Conservation (phyloP, 148 eudicot genomes). For the Talinum fruticosum region DNA sequence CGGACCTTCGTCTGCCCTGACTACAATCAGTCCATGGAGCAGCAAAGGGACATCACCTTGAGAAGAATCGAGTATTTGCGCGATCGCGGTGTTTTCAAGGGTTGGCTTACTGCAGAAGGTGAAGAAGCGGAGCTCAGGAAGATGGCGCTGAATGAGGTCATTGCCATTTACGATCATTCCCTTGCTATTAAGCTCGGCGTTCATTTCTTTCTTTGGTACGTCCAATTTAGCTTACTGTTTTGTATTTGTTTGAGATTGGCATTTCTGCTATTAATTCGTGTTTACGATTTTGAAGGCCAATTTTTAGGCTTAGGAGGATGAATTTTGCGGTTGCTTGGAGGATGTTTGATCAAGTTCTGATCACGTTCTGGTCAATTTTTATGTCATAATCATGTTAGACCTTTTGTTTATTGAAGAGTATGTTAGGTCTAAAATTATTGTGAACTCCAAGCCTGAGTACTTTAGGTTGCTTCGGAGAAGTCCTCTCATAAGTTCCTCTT, state of each 20-base stretch:
- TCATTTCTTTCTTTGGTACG: slow-evolving; percentile 80
- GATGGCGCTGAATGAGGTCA: slow-evolving; percentile 53
- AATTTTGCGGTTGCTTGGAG: too few relatives aligned
- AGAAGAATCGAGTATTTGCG: slow-evolving; percentile 49
- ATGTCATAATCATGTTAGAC: too few relatives aligned
- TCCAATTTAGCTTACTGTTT: neutral
- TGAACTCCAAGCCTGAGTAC: too few relatives aligned
- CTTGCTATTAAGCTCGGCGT: slow-evolving; percentile 72
- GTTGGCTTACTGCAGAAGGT: slow-evolving; percentile 57
- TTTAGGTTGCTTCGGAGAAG: too few relatives aligned
- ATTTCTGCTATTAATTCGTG: neutral
- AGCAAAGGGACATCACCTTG: slow-evolving; percentile 73
- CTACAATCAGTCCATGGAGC: slow-evolving; percentile 74
- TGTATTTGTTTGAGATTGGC: neutral
- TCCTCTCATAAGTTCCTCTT: too few relatives aligned
- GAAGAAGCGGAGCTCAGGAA: slow-evolving; percentile 53
- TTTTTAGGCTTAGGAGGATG: too few relatives aligned
- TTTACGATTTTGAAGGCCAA: neutral
- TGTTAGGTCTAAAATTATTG: too few relatives aligned
- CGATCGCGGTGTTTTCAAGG: slow-evolving; percentile 54
- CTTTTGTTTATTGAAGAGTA: too few relatives aligned
- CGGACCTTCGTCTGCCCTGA: slow-evolving; percentile 54
- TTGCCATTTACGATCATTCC: slow-evolving; percentile 66
- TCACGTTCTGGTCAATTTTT: too few relatives aligned
- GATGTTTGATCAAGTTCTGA: too few relatives aligned